A percentile compares a stretch with the other conserved stretches of the same genome.
phyloP scores from a whole-genome alignment of 176 grass and related monocot species.

The Phragmites australis region DNA sequence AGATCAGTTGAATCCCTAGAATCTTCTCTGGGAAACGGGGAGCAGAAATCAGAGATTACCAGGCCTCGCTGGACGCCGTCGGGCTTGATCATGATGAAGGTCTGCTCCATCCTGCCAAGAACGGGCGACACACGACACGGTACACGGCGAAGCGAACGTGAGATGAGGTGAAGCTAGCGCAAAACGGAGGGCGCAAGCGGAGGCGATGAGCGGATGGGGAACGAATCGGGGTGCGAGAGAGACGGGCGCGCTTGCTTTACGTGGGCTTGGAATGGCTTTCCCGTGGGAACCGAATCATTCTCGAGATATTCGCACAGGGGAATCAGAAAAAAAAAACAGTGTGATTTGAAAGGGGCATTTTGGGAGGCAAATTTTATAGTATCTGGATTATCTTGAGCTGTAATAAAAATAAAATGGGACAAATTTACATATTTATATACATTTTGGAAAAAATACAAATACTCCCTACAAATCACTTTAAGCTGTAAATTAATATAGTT shows the following conservation, averaged over 20 bases:
- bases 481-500: too few relatives aligned
- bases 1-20: background rate
- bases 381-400: too few relatives aligned
- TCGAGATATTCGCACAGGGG: slow-evolving; percentile 32
- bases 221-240: background rate
- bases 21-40: background rate
- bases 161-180: background rate
- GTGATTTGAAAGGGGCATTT: too few relatives aligned
- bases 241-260: slow-evolving; percentile 23
- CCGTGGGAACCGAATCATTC: slow-evolving; percentile 9
- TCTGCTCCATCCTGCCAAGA: slow-evolving; percentile 46
- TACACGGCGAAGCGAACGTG: background rate
- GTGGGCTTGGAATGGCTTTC: background rate
- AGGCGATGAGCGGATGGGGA: slow-evolving; percentile 8
- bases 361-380: too few relatives aligned
- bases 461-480: too few relatives aligned
- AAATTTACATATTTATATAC: too few relatives aligned
- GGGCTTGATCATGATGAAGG: slow-evolving; percentile 78
- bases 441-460: too few relatives aligned
- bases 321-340: background rate
- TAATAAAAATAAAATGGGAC: too few relatives aligned
- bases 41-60: slow-evolving; percentile 23
- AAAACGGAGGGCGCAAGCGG: background rate
- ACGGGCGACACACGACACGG: background rate
- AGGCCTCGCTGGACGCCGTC: slow-evolving; percentile 68